Base-by-base conservation (phyloP, 768 basidiomycete species). In the Macrolepiota fuliginosa region DNA sequence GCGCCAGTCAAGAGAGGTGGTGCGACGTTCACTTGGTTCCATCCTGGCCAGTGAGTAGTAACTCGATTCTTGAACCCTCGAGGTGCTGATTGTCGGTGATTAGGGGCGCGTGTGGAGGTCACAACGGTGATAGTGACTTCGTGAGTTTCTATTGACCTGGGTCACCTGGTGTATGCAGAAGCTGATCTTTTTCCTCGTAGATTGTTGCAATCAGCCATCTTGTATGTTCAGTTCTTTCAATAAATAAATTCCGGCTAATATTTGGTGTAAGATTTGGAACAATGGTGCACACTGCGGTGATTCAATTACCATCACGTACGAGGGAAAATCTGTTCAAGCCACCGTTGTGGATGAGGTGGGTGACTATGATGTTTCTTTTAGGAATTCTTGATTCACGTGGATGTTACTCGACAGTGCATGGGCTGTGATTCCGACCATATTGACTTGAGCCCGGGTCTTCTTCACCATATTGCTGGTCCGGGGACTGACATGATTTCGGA, bases 391-490 rank as follows among this genome's bases (percentile, higher is more conserved):
- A 36, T 66, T 50, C 49, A 49, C 42, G 46, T 52, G 11, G 17
- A 17, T n/a, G 13, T 45, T 45, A 6, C 13, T 35, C 11, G 58
- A 11, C 32, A 81, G 81, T 83, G 82, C 66, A 62, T 63, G 24
- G 69, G 69, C 4, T 83, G 83, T 70, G 56, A 67, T 0, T 52
- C 39, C 2, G 76, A 74, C 39, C 79, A 75, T 46, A 74, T 86
- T 19, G 85, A 86, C 67, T 65, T 84, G 19, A 79, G 78, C 6
- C 64, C 69, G 1, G 75, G 74, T 15, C 76, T 86, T n/a, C 84
- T 84, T 66, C 3, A 68, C 2, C 70, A 67, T 65, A 78, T 84
- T 58, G 81, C 71, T 1, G 62, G 71, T 22, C 51, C 70, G 12
- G 54, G 55, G 13, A 54, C 47, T 15, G 56, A 64, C 4, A 82